Percentiles rank a stretch among this genome's conserved stretches.
phyloP scores from a whole-genome alignment of 306 rosid genomes.

The Geum urbanum region DNA sequence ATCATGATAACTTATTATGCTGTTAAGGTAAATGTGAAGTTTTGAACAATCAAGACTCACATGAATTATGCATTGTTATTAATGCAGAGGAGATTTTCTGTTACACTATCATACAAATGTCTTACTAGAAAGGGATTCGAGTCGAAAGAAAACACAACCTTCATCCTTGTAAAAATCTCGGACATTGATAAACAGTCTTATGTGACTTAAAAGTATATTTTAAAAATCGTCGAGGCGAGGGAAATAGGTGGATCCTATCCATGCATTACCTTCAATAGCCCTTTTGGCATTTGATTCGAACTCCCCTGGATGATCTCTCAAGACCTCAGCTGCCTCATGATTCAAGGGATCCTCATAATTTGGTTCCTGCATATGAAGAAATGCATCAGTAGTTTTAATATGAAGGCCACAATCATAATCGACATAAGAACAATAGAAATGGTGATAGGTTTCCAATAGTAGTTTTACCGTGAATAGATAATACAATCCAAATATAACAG shows the following conservation, averaged over 20 bases:
- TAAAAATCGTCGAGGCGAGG: slow-evolving; percentile 22
- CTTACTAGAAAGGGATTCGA: too few relatives aligned
- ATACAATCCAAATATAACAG: slow-evolving; percentile 36
- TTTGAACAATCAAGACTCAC: neutral
- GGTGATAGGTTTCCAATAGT: too few relatives aligned
- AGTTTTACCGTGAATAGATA: slow-evolving; percentile 46
- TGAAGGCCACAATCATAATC: neutral
- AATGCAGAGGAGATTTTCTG: neutral
- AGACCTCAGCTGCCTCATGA: slow-evolving; percentile 39
- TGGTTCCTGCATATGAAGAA: slow-evolving; percentile 25
- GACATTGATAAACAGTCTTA: neutral
- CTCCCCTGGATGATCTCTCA: slow-evolving; percentile 32
- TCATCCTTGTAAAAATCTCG: neutral
- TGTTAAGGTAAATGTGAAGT: too few relatives aligned
- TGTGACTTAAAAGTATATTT: neutral
- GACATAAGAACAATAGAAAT: neutral
- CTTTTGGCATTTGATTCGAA: slow-evolving; percentile 36
- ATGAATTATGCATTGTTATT: neutral
- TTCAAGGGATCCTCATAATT: slow-evolving; percentile 37
- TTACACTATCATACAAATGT: slow-evolving; percentile 2
- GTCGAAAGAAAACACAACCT: neutral
- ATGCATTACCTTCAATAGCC: slow-evolving; percentile 34
- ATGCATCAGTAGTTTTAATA: neutral
- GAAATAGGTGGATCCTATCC: slow-evolving; percentile 26
- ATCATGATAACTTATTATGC: neutral